Evolutionary conservation across 1,284 basidiomycete genomes (phyloP).

Genomic region (Heterobasidion irregulare): DNA sequence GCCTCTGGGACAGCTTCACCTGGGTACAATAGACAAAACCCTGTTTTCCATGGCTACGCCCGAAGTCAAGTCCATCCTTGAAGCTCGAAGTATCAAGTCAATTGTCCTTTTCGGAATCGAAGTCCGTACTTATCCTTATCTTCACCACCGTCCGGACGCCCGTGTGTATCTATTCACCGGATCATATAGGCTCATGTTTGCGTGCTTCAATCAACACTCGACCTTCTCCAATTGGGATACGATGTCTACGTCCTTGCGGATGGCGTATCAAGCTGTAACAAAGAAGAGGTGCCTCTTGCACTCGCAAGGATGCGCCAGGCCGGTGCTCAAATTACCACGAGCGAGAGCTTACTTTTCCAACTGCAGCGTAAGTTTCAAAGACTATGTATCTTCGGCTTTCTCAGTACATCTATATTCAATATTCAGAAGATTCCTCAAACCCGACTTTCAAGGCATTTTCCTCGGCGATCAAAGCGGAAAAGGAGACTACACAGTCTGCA

Average conservation of each 20-base stretch:
- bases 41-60: constrained; percentile 80
- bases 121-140: constrained; percentile 28
- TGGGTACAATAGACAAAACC: constrained; percentile 62
- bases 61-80: constrained; percentile 49
- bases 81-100: constrained; percentile 40
- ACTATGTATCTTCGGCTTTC: neutral
- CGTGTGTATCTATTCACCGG: neutral
- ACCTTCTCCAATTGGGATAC: constrained; percentile 47
- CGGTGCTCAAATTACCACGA: constrained; percentile 73
- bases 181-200: constrained; percentile 74
- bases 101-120: constrained; percentile 85
- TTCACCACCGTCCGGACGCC: neutral
- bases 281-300: constrained; percentile 57
- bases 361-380: constrained; percentile 43
- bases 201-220: constrained; percentile 74
- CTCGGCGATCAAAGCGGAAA: constrained; percentile 69
- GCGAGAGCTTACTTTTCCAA: constrained; percentile 78
- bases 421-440: constrained; percentile 51
- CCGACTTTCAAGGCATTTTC: constrained; percentile 73
- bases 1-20: constrained; percentile 46
- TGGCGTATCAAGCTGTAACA: constrained; percentile 77
- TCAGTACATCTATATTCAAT: constrained; percentile 18
- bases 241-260: constrained; percentile 75
- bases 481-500: constrained; percentile 45
- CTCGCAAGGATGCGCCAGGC: constrained; percentile 62